Evolutionary conservation across 1,284 basidiomycete species (phyloP), one percentile per base, ranked within the genome.

Genomic region (Cerioporus squamosus): DNA sequence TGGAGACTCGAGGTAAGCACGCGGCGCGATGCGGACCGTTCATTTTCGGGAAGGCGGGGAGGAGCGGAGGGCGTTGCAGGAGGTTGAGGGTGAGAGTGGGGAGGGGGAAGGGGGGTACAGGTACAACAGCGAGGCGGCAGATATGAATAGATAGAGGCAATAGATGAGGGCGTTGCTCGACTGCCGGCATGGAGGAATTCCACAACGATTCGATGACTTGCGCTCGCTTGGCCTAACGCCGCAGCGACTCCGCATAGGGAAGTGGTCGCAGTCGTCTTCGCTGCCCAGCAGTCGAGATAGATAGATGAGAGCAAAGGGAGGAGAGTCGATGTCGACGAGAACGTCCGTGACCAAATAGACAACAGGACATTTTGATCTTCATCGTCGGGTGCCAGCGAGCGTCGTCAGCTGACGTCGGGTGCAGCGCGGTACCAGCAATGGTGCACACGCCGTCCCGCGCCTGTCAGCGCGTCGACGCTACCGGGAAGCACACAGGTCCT

Each of bases 111-210:
- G 40, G n/a, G 42, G 31, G 39, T 54, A 57, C 46, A 33, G 38
- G 47, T 53, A 60, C 56, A 58, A 60, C 59, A 60, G 44, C 50
- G 49, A 48, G 36, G 53, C 43, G 31, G 52, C 59, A 64, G 59
- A 61, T 57, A 61, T 42, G 59, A 57, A 64, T 64, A 64, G 57
- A 64, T 61, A 64, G 51, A 38, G 44, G 20, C 20, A 42, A n/a
- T 8, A 42, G 14, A 22, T 7, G 40, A 42, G 15, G 40, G 40
- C 6, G 5, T 40, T 40, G 39, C 39, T 18, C 39, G 39, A 40
- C 39, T 18, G 40, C 40, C 40, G 40, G 31, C 7, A 22, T 6
- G 46, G 18, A 40, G n/a, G 20, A 17, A 51, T 12, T 15, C 23
- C 33, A 24, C n/a, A 26, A 8, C 49, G 38, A 51, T 23, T 26